Evolutionary conservation across 106 monocot genomes (phyloP), one percentile per base, ranked within the genome.

Genomic region (Dendrobium officinale): DNA sequence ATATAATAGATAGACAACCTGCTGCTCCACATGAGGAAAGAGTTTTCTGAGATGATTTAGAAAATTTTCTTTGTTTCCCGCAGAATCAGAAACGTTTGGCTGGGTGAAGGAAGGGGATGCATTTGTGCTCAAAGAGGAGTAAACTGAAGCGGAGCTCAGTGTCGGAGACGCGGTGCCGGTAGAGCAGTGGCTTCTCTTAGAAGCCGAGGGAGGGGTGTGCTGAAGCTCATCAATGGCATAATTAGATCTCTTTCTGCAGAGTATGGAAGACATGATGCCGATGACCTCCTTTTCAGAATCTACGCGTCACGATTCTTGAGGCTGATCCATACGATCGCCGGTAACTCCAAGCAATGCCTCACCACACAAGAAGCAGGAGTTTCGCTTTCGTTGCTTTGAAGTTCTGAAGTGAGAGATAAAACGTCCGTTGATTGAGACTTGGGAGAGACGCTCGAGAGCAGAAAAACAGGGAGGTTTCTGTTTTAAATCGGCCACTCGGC

Each of bases 221-320:
- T 72, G 72, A 24, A 72, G 72, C 11, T 72, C 72, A 16, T 72
- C 72, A 41, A 72, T 41, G 41, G 26, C 40, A 72, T n/a, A 72
- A 37, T n/a, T 72, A 18, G 72, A 72, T 72, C 72, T 72, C 72
- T 72, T 72, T 41, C 72, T 72, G 72, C 72, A 72, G 72, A 72
- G 4, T 16, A 72, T 9, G 16, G 16, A 41, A 72, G 72, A 72
- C 72, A 72, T 72, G 40, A 26, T 72, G 72, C 31, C 31, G 31
- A 31, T 31, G 31, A 31, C 31, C 31, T 31, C 31, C 31, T 31
- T 31, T 31, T 31, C 1, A 31, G 31, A 31, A 31, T 0, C 31
- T 31, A 31, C 37, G 72, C 13, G 37, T 31, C 16, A 16, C 10
- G 31, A 16, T 31, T 27, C 37, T 72, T 27, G 72, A 15, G 40